phyloP scores from a whole-genome alignment of 768 basidiomycete species.

The Collybia sordida region DNA sequence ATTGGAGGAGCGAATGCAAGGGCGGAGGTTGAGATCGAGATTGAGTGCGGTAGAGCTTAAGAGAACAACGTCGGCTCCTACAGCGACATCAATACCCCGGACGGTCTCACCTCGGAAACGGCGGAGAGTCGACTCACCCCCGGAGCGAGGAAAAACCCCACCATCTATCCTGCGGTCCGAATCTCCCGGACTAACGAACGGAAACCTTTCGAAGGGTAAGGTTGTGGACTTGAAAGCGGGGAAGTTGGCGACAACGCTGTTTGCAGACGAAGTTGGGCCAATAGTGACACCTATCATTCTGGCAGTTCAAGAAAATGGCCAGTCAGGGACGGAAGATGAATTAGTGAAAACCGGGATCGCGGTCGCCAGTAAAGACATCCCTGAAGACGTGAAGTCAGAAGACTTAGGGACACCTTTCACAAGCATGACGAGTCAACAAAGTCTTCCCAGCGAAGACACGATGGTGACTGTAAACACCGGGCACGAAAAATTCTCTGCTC shows the following conservation, averaged over 20 bases:
- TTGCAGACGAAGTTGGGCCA: slow-evolving; percentile 6
- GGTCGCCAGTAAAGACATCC: slow-evolving; percentile 2
- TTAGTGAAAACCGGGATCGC: slow-evolving; percentile 1
- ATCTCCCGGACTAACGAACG: slow-evolving; percentile 10
- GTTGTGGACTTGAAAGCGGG: neutral
- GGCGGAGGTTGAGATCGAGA: slow-evolving; percentile 26
- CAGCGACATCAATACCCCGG: slow-evolving; percentile 13
- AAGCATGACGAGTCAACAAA: slow-evolving; percentile 50
- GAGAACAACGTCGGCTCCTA: slow-evolving; percentile 7
- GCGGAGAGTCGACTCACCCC: slow-evolving; percentile 39
- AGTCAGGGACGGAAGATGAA: slow-evolving; percentile 19
- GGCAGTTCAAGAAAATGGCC: slow-evolving; percentile 1
- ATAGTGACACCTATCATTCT: neutral
- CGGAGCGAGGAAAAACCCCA: slow-evolving; percentile 25
- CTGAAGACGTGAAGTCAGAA: slow-evolving; percentile 47
- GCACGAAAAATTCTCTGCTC: slow-evolving; percentile 1
- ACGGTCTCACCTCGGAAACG: slow-evolving; percentile 40
- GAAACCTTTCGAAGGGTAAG: slow-evolving; percentile 9
- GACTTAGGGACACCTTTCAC: slow-evolving; percentile 51
- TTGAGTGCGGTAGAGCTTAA: slow-evolving; percentile 4
- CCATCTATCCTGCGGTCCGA: slow-evolving; percentile 3
- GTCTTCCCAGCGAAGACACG: slow-evolving; percentile 59
- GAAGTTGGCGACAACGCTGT: slow-evolving; percentile 2
- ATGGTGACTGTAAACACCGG: slow-evolving; percentile 33
- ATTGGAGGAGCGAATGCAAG: slow-evolving; percentile 22